Evolutionary conservation across 257 asterid species (phyloP).

Genomic region (Nicotiana sylvestris): DNA sequence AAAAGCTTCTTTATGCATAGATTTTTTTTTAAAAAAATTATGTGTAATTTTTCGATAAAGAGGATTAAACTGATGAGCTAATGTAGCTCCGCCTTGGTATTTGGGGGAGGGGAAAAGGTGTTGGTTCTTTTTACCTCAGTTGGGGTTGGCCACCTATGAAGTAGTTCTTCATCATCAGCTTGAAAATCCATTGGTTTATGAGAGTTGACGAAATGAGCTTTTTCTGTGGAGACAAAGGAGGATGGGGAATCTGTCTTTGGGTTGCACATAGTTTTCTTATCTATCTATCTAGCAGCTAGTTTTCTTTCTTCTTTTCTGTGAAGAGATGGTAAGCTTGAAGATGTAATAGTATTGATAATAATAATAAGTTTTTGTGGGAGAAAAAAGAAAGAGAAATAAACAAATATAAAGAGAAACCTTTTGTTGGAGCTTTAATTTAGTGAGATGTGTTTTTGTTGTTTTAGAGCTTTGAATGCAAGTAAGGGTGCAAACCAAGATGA

Average conservation of each 20-base stretch:
- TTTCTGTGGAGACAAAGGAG: slow-evolving; percentile 43
- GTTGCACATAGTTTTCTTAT: slow-evolving; percentile 51
- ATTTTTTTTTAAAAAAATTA: too few species aligned
- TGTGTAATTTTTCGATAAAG: not conserved
- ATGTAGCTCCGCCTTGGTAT: not conserved
- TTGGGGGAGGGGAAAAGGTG: not conserved
- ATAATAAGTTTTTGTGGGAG: not conserved
- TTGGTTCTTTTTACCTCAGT: slow-evolving; percentile 41
- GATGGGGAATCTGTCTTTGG: slow-evolving; percentile 69
- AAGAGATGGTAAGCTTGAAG: slow-evolving; percentile 3
- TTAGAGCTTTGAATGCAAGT: slow-evolving; percentile 34
- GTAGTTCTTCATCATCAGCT: slow-evolving; percentile 24
- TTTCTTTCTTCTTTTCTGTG: not conserved
- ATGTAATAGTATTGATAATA: slow-evolving; percentile 5
- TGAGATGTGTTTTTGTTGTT: slow-evolving; percentile 38
- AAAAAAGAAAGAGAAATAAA: slow-evolving; percentile 12
- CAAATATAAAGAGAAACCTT: slow-evolving; percentile 17
- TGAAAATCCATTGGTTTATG: slow-evolving; percentile 34
- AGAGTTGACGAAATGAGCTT: slow-evolving; percentile 49
- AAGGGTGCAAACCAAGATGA: slow-evolving; percentile 25
- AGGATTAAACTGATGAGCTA: not conserved
- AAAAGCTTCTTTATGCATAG: not conserved
- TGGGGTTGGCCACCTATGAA: slow-evolving; percentile 72
- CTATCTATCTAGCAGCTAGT: slow-evolving; percentile 5
- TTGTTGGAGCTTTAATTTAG: slow-evolving; percentile 18